phyloP scores from a whole-genome alignment of 1,284 basidiomycete species.

The Sphaerobolus stellatus region DNA sequence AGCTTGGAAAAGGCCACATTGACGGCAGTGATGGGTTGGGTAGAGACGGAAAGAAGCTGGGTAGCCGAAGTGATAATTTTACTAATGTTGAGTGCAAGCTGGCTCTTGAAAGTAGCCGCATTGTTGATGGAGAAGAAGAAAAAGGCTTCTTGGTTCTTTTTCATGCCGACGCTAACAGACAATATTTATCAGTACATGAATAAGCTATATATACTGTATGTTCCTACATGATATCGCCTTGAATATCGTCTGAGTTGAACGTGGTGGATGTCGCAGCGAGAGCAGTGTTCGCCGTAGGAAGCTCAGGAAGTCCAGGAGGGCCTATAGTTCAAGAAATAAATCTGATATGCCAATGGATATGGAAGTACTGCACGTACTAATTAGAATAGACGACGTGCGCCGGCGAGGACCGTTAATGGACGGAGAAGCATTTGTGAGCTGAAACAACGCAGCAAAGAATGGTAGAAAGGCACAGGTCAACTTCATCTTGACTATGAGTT shows the following conservation, averaged over 20 bases:
- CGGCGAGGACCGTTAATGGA: too few species aligned
- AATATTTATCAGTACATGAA: background rate
- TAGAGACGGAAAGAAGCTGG: background rate
- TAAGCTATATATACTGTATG: background rate
- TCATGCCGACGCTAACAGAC: slow-evolving; percentile 26
- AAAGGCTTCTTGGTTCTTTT: slow-evolving; percentile 32
- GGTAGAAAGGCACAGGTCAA: too few species aligned
- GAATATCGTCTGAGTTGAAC: background rate
- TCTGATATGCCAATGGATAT: background rate
- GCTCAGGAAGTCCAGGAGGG: slow-evolving; percentile 5
- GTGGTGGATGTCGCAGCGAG: too few species aligned
- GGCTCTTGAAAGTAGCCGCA: slow-evolving; percentile 26
- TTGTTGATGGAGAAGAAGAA: slow-evolving; percentile 33
- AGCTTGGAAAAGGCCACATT: slow-evolving; percentile 35
- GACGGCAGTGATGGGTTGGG: slow-evolving; percentile 26
- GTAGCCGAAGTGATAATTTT: background rate
- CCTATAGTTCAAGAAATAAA: background rate
- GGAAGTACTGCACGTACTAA: background rate
- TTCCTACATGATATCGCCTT: slow-evolving; percentile 1
- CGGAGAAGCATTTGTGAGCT: too few species aligned
- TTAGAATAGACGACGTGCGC: slow-evolving; percentile 8
- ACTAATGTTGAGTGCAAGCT: slow-evolving; percentile 11
- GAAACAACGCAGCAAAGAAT: too few species aligned
- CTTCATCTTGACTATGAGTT: too few species aligned
- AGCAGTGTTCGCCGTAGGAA: too few species aligned